Base-by-base conservation (phyloP, 495 filamentous ascomycete species). In the Cairneyella variabilis region DNA sequence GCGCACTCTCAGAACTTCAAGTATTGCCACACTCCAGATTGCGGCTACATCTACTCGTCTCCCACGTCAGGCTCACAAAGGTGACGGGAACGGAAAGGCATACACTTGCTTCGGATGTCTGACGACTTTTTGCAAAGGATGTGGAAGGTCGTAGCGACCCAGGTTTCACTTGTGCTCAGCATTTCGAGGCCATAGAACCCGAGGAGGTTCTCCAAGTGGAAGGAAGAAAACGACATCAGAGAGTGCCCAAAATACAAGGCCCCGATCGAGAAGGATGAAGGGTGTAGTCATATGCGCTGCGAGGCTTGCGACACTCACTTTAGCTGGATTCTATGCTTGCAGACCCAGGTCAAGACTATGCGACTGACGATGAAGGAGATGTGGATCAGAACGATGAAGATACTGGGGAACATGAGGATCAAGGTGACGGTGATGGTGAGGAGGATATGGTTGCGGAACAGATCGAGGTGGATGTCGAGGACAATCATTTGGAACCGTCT, bases 241-340 rank as follows among this genome's bases (percentile, higher is more conserved):
- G 18, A 48, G 12, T 73, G 70, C 47, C 62, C 62, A 0, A 44
- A 26, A 3, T 73, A 69, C 48, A 45, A 48, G 9, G 56, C 57
- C 4, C 11, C 56, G 12, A 70, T 71, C 20, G 58, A 69, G 51
- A 73, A 72, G 42, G 27, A 41, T 0, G 43, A 51, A 12, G 70
- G 71, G 0, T 73, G 70, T 32, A 64, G 69, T 48, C 70, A 73
- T 54, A 64, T 73, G 30, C 37, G 20, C 1, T 73, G 71, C 32
- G 17, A 5, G 39, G 43, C 20, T 9, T 73, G 70, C 34, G 27
- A 53, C 7, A 51, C 55, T 10, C 69, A 73, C 51, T 64, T 73
- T 14, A 73, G 70, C 32, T 73, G 71, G 70, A 36, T 60, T n/a
- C n/a, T n/a, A n/a, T n/a, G n/a, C n/a, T n/a, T n/a, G n/a, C n/a